phyloP scores from a whole-genome alignment of 306 rosid species.

The Sindora glabra region DNA sequence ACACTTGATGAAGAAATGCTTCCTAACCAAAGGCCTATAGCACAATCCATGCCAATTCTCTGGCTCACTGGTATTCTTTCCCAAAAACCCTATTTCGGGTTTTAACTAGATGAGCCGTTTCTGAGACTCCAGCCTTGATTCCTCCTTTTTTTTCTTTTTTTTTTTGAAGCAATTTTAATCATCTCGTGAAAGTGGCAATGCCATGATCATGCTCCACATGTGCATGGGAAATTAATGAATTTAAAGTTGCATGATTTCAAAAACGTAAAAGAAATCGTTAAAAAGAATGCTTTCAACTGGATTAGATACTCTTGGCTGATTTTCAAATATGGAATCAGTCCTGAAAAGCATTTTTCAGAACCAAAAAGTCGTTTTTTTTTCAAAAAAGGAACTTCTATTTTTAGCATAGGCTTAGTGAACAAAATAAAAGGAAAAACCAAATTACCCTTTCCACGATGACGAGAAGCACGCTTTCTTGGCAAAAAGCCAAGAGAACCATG shows the following conservation, averaged over 20 bases:
- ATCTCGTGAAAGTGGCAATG: conserved; percentile 9
- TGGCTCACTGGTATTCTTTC: conserved; percentile 55
- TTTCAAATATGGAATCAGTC: not conserved
- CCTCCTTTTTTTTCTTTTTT: conserved; percentile 12
- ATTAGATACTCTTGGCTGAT: not conserved
- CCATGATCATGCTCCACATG: not conserved
- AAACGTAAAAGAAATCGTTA: not conserved
- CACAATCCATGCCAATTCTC: conserved; percentile 75
- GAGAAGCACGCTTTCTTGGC: conserved; percentile 74
- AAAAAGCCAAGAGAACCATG: conserved; percentile 90
- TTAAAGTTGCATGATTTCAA: not conserved
- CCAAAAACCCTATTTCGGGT: conserved; percentile 39
- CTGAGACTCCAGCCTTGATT: conserved; percentile 95
- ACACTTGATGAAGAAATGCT: conserved; percentile 21
- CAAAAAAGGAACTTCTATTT: not conserved
- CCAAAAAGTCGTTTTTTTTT: too few relatives aligned
- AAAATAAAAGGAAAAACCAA: too few relatives aligned
- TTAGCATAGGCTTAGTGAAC: not conserved
- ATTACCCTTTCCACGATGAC: conserved; percentile 75
- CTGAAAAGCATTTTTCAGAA: not conserved
- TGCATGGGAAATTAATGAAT: not conserved
- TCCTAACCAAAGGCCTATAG: conserved; percentile 94
- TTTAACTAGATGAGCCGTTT: conserved; percentile 41
- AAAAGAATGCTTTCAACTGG: not conserved
- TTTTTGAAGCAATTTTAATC: conserved; percentile 31